Evolutionary conservation across 805 yeast species (phyloP).

Genomic region (Kluyveromyces wickerhamii): DNA sequence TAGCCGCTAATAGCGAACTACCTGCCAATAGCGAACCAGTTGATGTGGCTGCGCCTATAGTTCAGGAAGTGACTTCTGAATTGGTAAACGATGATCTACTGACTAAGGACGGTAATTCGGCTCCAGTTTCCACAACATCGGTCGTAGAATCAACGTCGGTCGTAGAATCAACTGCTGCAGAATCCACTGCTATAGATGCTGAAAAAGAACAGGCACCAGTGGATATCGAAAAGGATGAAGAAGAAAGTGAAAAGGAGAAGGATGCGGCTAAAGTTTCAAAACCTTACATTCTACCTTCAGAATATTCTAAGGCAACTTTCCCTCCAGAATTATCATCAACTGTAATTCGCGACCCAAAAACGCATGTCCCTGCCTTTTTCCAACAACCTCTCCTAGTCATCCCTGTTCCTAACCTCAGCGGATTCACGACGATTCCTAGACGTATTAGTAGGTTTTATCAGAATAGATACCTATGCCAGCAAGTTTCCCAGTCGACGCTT

Average conservation of each 20-base stretch:
- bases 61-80: no score
- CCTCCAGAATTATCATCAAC: slow-evolving; percentile 54
- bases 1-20: no score
- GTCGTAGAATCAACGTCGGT: no score
- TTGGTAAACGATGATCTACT: no score
- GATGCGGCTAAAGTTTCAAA: slow-evolving; percentile 30
- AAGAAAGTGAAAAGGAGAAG: slow-evolving; percentile 11
- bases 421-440: slow-evolving; percentile 68
- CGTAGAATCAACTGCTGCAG: not conserved
- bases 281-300: slow-evolving; percentile 55
- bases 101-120: no score
- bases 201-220: no score
- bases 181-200: slow-evolving; percentile 1
- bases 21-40: no score
- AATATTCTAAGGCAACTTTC: slow-evolving; percentile 44
- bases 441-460: slow-evolving; percentile 75
- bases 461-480: slow-evolving; percentile 61
- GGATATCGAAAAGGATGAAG: slow-evolving; percentile 6
- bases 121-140: no score
- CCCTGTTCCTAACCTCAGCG: slow-evolving; percentile 70
- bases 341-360: slow-evolving; percentile 25
- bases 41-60: no score
- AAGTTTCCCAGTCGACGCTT: slow-evolving; percentile 50
- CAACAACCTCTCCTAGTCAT: slow-evolving; percentile 74
- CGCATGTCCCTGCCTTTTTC: slow-evolving; percentile 47